phyloP scores from a whole-genome alignment of 371 early-diverging fungal species.

The Batkoa obscura region DNA sequence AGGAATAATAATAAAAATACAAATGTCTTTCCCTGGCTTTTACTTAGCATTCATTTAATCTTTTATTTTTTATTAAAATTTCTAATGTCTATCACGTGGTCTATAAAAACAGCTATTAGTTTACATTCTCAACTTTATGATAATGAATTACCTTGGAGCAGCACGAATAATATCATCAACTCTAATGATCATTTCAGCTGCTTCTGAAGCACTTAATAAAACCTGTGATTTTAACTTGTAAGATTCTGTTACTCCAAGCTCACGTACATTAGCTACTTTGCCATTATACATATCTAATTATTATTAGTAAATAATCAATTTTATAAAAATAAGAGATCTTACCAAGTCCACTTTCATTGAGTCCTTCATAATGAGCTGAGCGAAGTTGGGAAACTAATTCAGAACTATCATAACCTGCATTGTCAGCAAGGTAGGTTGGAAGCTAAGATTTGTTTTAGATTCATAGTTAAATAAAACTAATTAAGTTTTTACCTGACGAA shows the following conservation, averaged over 20 bases:
- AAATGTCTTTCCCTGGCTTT: too few relatives aligned
- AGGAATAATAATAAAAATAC: too few relatives aligned
- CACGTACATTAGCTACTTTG: conserved; percentile 63
- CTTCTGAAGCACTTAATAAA: conserved; percentile 90
- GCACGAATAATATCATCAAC: conserved; percentile 98
- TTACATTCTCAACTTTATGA: too few relatives aligned
- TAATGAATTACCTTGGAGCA: conserved; percentile 67
- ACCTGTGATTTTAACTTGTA: conserved; percentile 97
- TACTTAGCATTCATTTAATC: too few relatives aligned
- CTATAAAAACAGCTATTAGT: too few relatives aligned
- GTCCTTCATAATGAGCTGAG: conserved; percentile 80
- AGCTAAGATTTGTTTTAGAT: conserved; percentile 28
- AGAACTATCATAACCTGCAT: conserved; percentile 95
- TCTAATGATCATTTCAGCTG: conserved; percentile 97
- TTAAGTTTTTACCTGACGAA: conserved; percentile 45
- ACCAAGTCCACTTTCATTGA: conserved; percentile 61
- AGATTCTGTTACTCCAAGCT: conserved; percentile 89
- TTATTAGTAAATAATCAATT: not conserved
- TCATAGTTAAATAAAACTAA: not conserved
- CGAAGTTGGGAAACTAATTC: conserved; percentile 83
- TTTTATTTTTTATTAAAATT: too few relatives aligned
- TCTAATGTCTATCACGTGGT: too few relatives aligned
- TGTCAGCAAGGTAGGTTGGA: conserved; percentile 96
- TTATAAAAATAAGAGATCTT: not conserved
- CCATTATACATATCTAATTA: conserved; percentile 64